Evolutionary conservation across 1,139 yeast species (phyloP).

Genomic region (Yamadazyma friedrichii): DNA sequence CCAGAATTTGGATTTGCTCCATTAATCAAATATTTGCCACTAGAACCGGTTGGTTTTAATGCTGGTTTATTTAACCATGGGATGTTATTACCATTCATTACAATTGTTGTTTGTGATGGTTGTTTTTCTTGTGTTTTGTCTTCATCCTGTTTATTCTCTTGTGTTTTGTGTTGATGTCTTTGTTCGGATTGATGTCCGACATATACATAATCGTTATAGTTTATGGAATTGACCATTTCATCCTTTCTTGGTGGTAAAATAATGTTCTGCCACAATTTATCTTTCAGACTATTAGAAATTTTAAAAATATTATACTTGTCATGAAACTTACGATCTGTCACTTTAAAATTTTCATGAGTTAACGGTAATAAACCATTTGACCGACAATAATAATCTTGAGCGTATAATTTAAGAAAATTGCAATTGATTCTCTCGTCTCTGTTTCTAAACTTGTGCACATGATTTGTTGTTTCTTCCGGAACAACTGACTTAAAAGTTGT

Average conservation of each 20-base stretch:
- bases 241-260: constrained; percentile 49
- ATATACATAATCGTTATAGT: constrained; percentile 21
- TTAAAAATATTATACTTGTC: constrained; percentile 24
- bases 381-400: constrained; percentile 43
- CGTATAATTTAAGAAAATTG: constrained; percentile 44
- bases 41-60: constrained; percentile 38
- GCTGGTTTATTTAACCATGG: constrained; percentile 38
- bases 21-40: constrained; percentile 25
- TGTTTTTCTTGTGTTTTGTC: neutral
- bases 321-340: constrained; percentile 23
- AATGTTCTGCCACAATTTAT: constrained; percentile 51
- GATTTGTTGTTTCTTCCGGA: neutral
- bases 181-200: constrained; percentile 9
- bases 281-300: constrained; percentile 38
- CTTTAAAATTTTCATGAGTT: constrained; percentile 9
- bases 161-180: constrained; percentile 7
- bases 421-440: constrained; percentile 50
- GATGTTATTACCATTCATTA: constrained; percentile 27
- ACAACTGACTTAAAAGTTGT: constrained; percentile 5
- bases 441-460: constrained; percentile 21
- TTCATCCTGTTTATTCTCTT: constrained; percentile 11
- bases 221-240: constrained; percentile 27
- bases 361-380: constrained; percentile 27
- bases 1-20: constrained; percentile 42
- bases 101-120: constrained; percentile 14